Percentiles rank a stretch among this genome's conserved stretches.
Evolutionary conservation across 768 basidiomycete species (phyloP).

Genomic region (Pleurotus citrinopileatus): DNA sequence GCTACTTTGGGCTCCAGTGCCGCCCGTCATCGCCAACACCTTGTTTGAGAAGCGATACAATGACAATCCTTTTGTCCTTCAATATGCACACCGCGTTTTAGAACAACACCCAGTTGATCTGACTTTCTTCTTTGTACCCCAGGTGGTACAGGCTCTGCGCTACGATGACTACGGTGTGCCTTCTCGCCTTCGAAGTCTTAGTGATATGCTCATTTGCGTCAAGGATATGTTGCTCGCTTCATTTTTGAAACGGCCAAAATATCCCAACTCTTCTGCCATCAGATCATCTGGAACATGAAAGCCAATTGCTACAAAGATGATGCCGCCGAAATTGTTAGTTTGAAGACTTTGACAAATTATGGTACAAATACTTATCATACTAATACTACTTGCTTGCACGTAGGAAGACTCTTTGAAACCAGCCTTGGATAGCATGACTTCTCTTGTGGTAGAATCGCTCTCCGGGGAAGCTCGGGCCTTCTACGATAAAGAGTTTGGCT

Average conservation of each 20-base stretch:
- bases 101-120: slow-evolving; percentile 93
- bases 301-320: slow-evolving; percentile 97
- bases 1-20: slow-evolving; percentile 84
- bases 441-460: slow-evolving; percentile 74
- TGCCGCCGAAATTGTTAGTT: slow-evolving; percentile 74
- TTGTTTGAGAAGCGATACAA: slow-evolving; percentile 85
- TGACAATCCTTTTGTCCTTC: slow-evolving; percentile 81
- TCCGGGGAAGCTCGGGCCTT: slow-evolving; percentile 88
- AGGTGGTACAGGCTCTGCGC: slow-evolving; percentile 94
- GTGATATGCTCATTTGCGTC: not conserved
- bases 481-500: slow-evolving; percentile 92
- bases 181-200: not conserved
- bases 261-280: slow-evolving; percentile 97
- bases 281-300: slow-evolving; percentile 99
- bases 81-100: slow-evolving; percentile 94
- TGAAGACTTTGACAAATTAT: too few species aligned
- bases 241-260: slow-evolving; percentile 97
- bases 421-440: slow-evolving; percentile 82
- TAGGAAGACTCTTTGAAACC: slow-evolving; percentile 97
- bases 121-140: slow-evolving; percentile 99
- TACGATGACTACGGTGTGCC: slow-evolving; percentile 79
- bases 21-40: slow-evolving; percentile 76
- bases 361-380: too few species aligned
- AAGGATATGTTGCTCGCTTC: slow-evolving; percentile 93
- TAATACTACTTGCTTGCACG: slow-evolving; percentile 9